These are phyloP conservation scores for Cerrena zonata DNA, from an alignment of 1,284 basidiomycete genomes.

Conservation along the genomic window DNA sequence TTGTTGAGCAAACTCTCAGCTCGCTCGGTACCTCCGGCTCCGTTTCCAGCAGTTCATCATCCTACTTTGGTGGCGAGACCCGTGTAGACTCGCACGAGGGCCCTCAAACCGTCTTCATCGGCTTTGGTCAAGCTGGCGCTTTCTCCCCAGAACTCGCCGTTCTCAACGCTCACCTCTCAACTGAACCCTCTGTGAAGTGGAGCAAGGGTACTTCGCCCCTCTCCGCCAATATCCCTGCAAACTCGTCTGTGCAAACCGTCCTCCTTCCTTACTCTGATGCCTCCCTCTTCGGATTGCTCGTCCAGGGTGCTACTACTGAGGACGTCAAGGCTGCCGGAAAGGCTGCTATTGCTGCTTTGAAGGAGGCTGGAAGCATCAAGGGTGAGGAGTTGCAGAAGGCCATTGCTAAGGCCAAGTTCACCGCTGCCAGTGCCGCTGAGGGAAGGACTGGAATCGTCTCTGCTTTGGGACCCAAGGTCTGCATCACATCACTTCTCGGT, in stretches of 20 bases:
- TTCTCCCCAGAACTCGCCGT: constrained; percentile 69
- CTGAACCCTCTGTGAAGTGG: constrained; percentile 80
- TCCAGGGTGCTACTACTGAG: constrained; percentile 57
- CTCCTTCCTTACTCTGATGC: constrained; percentile 87
- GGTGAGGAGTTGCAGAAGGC: constrained; percentile 76
- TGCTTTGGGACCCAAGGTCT: constrained; percentile 57
- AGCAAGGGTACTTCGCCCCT: constrained; percentile 67
- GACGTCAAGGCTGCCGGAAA: constrained; percentile 63
- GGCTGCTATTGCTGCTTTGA: constrained; percentile 63
- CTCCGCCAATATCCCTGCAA: constrained; percentile 45
- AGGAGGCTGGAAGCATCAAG: constrained; percentile 51
- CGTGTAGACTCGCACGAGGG: constrained; percentile 59
- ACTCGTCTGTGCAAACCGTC: constrained; percentile 63
- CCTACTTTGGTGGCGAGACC: constrained; percentile 84
- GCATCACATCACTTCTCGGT: neutral
- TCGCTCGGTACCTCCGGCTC: constrained; percentile 37
- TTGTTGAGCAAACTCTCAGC: constrained; percentile 69
- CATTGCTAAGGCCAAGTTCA: constrained; percentile 81
- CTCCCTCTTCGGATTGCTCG: constrained; percentile 73
- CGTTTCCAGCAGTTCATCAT: constrained; percentile 33
- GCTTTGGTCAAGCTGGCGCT: constrained; percentile 65
- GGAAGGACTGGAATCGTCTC: constrained; percentile 64
- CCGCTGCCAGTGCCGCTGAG: constrained; percentile 67
- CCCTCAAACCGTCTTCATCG: constrained; percentile 76
- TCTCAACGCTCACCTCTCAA: constrained; percentile 72